Conservation (phyloP, 164 flowering plant species). For the Warburgia ugandensis region DNA sequence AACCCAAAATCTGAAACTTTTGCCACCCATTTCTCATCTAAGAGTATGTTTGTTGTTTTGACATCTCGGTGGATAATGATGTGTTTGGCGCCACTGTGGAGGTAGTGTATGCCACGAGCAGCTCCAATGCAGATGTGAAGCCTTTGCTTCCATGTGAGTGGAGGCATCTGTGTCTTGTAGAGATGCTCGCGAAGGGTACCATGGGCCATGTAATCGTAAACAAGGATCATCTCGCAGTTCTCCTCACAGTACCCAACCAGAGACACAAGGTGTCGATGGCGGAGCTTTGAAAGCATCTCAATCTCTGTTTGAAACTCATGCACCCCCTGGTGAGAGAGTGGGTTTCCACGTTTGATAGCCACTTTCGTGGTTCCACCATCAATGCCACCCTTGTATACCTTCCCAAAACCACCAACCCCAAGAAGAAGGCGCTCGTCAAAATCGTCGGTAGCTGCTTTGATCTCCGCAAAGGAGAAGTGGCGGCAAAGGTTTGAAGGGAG, state of each 20-base stretch:
- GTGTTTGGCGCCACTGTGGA: constrained; percentile 41
- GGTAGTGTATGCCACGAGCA: constrained; percentile 45
- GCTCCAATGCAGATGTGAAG: constrained; percentile 47
- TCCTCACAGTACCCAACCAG: constrained; percentile 47
- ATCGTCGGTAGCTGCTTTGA: constrained; percentile 35
- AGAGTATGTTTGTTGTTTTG: constrained; percentile 41
- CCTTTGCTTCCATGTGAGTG: constrained; percentile 39
- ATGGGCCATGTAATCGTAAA: constrained; percentile 43
- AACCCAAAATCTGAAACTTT: constrained; percentile 54
- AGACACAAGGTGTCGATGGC: constrained; percentile 42
- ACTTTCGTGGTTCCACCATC: constrained; percentile 29
- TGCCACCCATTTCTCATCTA: constrained; percentile 47
- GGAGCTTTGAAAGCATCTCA: constrained; percentile 46
- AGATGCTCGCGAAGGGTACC: constrained; percentile 44
- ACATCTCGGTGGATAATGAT: constrained; percentile 47
- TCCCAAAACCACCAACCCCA: constrained; percentile 47
- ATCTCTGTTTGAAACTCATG: constrained; percentile 50
- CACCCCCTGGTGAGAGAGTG: constrained; percentile 35
- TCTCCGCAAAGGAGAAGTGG: constrained; percentile 40
- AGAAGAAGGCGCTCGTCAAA: constrained; percentile 29
- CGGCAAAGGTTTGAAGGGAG: constrained; percentile 37
- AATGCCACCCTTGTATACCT: constrained; percentile 39
- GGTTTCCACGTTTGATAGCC: constrained; percentile 41
- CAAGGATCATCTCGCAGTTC: constrained; percentile 38
- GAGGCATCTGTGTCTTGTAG: constrained; percentile 29